phyloP scores from a whole-genome alignment of 2,329 filamentous ascomycete genomes.

The Pleochaeta shiraiana region DNA sequence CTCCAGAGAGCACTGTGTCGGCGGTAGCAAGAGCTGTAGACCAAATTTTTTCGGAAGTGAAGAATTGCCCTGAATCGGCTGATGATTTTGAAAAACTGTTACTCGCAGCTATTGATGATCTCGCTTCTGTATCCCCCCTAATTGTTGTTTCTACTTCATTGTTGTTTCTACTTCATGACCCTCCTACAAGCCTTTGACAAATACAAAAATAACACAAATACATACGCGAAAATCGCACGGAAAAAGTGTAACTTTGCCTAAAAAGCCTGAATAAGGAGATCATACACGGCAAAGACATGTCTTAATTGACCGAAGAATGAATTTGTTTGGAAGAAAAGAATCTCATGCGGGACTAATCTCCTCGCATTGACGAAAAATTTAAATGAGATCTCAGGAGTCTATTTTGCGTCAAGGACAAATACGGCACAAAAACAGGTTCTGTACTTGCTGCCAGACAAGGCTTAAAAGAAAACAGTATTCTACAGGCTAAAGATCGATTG shows the following conservation, averaged over 20 bases:
- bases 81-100: background rate
- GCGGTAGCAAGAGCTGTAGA: background rate
- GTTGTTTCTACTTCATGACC: too few species aligned
- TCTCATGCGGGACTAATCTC: background rate
- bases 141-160: background rate
- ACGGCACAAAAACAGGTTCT: background rate
- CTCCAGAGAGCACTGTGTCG: background rate
- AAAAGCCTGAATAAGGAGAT: background rate
- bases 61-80: background rate
- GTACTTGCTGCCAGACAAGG: background rate
- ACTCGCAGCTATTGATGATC: background rate
- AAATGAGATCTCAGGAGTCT: background rate
- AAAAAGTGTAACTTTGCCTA: background rate
- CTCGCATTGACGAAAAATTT: background rate
- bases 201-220: background rate
- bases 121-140: background rate
- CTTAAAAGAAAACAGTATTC: background rate
- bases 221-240: background rate
- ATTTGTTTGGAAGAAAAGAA: background rate
- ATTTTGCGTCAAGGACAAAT: background rate
- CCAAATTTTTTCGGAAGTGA: background rate
- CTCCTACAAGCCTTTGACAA: too few species aligned
- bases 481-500: background rate
- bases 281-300: background rate
- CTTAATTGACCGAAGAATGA: background rate